Base-by-base conservation (phyloP, 129 eudicot genomes). In the Arctium minus region DNA sequence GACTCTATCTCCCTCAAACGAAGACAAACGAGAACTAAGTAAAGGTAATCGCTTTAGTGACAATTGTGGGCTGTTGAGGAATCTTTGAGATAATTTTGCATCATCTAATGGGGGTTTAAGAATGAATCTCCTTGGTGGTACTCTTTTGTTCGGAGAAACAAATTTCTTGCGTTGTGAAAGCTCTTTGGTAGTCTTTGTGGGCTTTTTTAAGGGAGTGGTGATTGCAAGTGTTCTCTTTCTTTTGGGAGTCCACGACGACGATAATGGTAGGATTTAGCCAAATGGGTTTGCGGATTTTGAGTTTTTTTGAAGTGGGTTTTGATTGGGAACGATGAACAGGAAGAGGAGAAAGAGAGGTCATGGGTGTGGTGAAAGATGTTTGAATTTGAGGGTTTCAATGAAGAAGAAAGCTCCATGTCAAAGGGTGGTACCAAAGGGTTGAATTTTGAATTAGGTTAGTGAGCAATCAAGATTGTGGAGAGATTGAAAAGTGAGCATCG, bases 51-150 rank as follows among this genome's bases (percentile, higher is more conserved):
- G 82, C 70, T 96, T 96, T 22, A 96, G 86, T 6, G 99, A 92
- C 78, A 96, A 79, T 65, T 96, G 99, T 0, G 99, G 99, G 75
- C 96, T 93, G 79, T 96, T 93, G 30, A 96, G 93, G 78, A 96
- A 96, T 62, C 97, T 90, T 81, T 92, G 92, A 15, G 98, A 97
- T 72, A 96, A 73, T 86, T 80, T 91, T 0, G 90, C 88, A 46
- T 96, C 99, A 48, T 96, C 99, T 77, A 96, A 80, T 6, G 99
- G 99, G 72, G 99, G 99, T 84, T 87, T 96, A 7, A 96, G 92
- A 30, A 96, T 90, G 81, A 86, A 96, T 84, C 92, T 79, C 29
- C 85, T 93, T 1, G 99, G 98, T 83, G 98, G 99, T 18, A 89
- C 42, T 82, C 83, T 89, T 84, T 82, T 93, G 67, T 93, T 93